phyloP scores from a whole-genome alignment of 257 asterid species.

The Avicennia marina region DNA sequence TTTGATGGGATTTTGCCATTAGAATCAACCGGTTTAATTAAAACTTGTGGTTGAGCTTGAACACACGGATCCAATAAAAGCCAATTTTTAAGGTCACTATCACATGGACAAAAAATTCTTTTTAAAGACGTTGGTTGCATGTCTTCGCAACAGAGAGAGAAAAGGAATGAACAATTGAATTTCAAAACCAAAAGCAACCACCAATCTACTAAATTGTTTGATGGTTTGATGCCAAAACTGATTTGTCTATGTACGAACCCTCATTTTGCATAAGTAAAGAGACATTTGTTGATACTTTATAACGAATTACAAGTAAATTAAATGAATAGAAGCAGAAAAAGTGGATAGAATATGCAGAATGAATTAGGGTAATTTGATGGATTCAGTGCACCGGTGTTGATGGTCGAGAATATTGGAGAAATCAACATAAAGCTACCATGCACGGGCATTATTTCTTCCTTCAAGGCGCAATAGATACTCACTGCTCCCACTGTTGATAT shows the following conservation, averaged over 20 bases:
- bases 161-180: not conserved
- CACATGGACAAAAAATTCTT: not conserved
- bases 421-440: not conserved
- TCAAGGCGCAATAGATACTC: slow-evolving; percentile 27
- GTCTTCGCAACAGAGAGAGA: too few species aligned
- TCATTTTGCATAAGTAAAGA: too few species aligned
- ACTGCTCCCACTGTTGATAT: slow-evolving; percentile 34
- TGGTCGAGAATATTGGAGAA: slow-evolving; percentile 10
- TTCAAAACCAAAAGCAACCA: not conserved
- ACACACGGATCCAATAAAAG: too few species aligned
- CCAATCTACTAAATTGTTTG: not conserved
- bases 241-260: not conserved
- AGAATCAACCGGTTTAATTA: too few species aligned
- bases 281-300: too few species aligned
- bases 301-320: too few species aligned
- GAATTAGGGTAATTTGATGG: not conserved
- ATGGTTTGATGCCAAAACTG: not conserved
- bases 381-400: slow-evolving; percentile 23
- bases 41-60: too few species aligned
- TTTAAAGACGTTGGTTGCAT: too few species aligned
- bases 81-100: too few species aligned
- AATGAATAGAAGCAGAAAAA: not conserved
- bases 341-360: not conserved
- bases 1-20: too few species aligned
- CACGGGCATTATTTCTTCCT: slow-evolving; percentile 12